Base-by-base conservation (phyloP, 352 stramenopile species). In the Lagenidium giganteum region DNA sequence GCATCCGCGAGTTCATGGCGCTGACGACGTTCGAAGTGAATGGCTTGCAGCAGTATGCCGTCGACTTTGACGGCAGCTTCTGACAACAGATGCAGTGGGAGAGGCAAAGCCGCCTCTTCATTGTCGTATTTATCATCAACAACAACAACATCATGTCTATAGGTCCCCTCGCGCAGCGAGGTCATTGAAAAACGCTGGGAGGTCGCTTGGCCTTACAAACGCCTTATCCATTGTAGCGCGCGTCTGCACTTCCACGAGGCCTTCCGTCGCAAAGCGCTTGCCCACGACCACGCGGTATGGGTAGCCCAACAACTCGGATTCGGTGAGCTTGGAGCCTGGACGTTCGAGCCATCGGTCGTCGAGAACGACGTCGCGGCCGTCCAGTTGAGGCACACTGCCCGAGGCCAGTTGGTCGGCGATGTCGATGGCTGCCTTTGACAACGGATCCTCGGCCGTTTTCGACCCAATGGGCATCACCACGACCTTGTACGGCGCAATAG, bases 231-330 rank as follows among this genome's bases (percentile, higher is more conserved):
- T 75, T 5, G 68, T 86, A 16, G 64, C 59, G 44, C 81, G 71
- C 17, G 63, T 74, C 42, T 87, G 71, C 17, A 91, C 69, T 47
- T 93, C 81, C 0, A 93, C 76, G 5, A 91, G 62, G 7, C 77
- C 73, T 61, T 91, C 82, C 21, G 70, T 77, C 3, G 51, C 62
- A 39, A 87, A 93, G 5, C 72, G 69, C 49, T 87, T 93, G 49
- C 84, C 84, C 14, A 95, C 66, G 4, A 94, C 79, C 11, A 94
- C 63, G 25, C 81, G 79, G 56, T 77, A 91, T n/a, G 84, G 84
- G 41, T 86, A 91, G 1, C 84, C 84, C 8, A 93, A 60, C 26
- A 95, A 79, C 60, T 95, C 83, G 2, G 82, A 86, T 42, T 95
- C 84, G 16, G 75, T 77, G 21, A 95, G 55, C 51, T 91, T 93